Evolutionary conservation across 2,329 filamentous ascomycete genomes (phyloP).

Genomic region (Eurotiales sp.): DNA sequence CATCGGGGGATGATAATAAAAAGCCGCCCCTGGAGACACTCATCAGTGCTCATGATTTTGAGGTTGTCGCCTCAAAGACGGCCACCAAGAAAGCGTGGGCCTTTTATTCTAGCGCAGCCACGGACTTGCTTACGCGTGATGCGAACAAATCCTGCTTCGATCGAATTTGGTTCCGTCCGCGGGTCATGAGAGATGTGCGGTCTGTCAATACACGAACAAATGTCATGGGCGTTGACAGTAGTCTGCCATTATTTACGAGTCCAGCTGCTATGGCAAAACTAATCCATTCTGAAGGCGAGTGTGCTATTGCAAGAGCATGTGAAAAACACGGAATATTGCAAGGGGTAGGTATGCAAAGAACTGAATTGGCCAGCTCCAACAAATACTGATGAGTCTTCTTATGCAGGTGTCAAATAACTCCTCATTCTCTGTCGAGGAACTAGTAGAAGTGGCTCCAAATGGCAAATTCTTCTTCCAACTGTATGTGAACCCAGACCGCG

Average conservation of each 20-base stretch:
- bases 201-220: constrained; percentile 48
- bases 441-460: constrained; percentile 42
- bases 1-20: constrained; percentile 13
- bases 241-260: constrained; percentile 59
- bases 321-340: constrained; percentile 53
- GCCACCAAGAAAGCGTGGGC: constrained; percentile 65
- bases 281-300: constrained; percentile 63
- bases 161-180: constrained; percentile 57
- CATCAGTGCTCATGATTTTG: constrained; percentile 61
- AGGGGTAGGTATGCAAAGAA: constrained; percentile 35
- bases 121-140: constrained; percentile 56
- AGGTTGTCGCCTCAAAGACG: constrained; percentile 51
- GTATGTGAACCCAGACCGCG: constrained; percentile 52
- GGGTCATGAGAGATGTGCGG: constrained; percentile 56
- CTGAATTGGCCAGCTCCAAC: too few relatives aligned
- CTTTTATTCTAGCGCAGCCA: constrained; percentile 64
- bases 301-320: constrained; percentile 54
- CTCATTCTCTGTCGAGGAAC: constrained; percentile 55
- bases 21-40: constrained; percentile 53
- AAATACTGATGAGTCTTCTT: background rate
- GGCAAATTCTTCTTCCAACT: constrained; percentile 53
- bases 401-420: constrained; percentile 57
- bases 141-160: constrained; percentile 55
- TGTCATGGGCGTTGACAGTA: constrained; percentile 53
- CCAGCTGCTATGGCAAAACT: constrained; percentile 63